These are phyloP conservation scores for Fusarium sp. DNA, from an alignment of 2,329 filamentous ascomycete species.

Conservation along the genomic window DNA sequence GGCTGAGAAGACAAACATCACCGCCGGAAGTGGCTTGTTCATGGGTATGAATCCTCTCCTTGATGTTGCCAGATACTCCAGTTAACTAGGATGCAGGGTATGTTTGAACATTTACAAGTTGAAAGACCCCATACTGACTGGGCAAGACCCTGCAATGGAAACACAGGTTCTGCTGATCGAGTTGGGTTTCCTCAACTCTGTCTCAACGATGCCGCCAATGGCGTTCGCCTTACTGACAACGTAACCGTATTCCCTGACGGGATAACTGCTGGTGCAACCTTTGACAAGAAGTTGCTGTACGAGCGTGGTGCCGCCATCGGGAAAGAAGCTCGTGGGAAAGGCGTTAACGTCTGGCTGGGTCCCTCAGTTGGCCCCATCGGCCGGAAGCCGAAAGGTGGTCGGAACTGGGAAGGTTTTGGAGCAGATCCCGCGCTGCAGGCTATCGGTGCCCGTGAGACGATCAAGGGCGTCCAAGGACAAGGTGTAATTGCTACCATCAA, in stretches of 20 bases:
- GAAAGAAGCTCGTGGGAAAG: conserved; percentile 75
- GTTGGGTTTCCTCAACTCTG: conserved; percentile 77
- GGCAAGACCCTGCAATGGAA: conserved; percentile 71
- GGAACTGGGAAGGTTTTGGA: conserved; percentile 79
- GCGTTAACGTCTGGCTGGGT: conserved; percentile 73
- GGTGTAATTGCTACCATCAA: conserved; percentile 65
- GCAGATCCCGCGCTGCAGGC: conserved; percentile 77
- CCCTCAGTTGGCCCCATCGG: conserved; percentile 75
- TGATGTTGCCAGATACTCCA: background rate
- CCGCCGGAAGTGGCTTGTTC: conserved; percentile 71
- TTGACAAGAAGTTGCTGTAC: conserved; percentile 75
- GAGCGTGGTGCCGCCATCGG: conserved; percentile 72
- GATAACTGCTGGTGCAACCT: conserved; percentile 79
- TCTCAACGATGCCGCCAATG: conserved; percentile 74
- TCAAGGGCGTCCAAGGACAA: conserved; percentile 71
- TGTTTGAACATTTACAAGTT: accelerated
- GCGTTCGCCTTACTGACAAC: conserved; percentile 75
- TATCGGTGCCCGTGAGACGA: conserved; percentile 77
- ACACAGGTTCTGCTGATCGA: conserved; percentile 73
- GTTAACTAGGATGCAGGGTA: conserved; percentile 28
- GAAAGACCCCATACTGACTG: background rate
- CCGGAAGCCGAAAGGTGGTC: conserved; percentile 73
- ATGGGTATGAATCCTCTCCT: conserved; percentile 62
- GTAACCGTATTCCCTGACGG: conserved; percentile 80
- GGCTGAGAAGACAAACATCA: conserved; percentile 81